Evolutionary conservation across 192 early-diverging fungal species (phyloP).

Genomic region (Coemansia guatemalensis): DNA sequence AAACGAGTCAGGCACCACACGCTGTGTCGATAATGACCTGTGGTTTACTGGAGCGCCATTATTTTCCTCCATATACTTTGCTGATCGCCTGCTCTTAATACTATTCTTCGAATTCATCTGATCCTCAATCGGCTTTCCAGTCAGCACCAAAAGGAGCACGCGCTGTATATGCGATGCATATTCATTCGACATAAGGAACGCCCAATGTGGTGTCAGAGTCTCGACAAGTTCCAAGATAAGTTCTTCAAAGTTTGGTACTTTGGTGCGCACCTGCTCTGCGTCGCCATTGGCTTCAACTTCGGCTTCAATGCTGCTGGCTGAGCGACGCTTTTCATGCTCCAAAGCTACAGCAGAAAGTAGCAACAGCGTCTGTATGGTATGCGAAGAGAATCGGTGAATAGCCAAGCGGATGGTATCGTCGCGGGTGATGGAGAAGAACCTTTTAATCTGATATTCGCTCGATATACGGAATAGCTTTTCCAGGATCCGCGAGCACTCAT

Average conservation of each 20-base stretch:
- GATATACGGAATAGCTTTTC: constrained; percentile 76
- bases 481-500: constrained; percentile 72
- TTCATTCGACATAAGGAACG: constrained; percentile 65
- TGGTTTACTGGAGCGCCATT: constrained; percentile 15
- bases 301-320: constrained; percentile 24
- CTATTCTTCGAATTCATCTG: constrained; percentile 53
- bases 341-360: constrained; percentile 68
- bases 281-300: constrained; percentile 11
- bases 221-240: constrained; percentile 63
- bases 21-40: neutral
- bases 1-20: constrained; percentile 66
- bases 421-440: constrained; percentile 62
- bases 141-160: constrained; percentile 65
- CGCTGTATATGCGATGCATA: constrained; percentile 79
- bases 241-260: constrained; percentile 67
- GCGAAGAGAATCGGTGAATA: constrained; percentile 82
- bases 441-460: constrained; percentile 70
- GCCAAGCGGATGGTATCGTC: constrained; percentile 67
- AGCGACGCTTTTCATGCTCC: constrained; percentile 67
- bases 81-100: constrained; percentile 75
- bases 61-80: constrained; percentile 57
- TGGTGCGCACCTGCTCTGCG: constrained; percentile 34
- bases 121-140: constrained; percentile 58
- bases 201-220: constrained; percentile 52
- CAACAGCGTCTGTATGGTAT: constrained; percentile 82